Conservation (phyloP, 371 early-diverging fungal genomes). For the Apophysomyces elegans region DNA sequence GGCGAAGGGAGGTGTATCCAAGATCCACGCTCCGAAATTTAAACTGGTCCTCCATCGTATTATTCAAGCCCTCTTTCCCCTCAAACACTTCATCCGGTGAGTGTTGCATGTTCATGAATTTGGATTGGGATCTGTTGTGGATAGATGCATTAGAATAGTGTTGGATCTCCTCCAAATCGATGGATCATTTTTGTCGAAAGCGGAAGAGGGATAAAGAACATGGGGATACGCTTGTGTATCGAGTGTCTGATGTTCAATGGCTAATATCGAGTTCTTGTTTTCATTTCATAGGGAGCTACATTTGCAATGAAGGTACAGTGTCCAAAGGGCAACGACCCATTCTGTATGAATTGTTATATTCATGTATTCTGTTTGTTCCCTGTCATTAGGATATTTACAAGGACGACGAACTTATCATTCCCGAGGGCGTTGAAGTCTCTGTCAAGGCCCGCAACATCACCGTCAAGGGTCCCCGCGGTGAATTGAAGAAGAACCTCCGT, state of each 20-base stretch:
- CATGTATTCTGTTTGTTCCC: slow-evolving; percentile 42
- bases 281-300: background rate
- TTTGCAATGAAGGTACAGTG: slow-evolving; percentile 6
- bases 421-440: slow-evolving; percentile 71
- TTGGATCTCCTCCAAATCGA: background rate
- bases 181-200: background rate
- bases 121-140: background rate
- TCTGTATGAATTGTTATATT: background rate
- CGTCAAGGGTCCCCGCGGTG: slow-evolving; percentile 90
- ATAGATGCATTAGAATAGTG: background rate
- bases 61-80: slow-evolving; percentile 7
- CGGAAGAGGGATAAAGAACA: too few relatives aligned
- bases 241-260: background rate
- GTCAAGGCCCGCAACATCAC: slow-evolving; percentile 78
- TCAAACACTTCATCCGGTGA: slow-evolving; percentile 10
- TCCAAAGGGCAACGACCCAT: background rate
- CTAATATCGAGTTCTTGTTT: background rate
- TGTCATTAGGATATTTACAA: slow-evolving; percentile 73
- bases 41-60: slow-evolving; percentile 6
- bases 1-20: too few relatives aligned
- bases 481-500: slow-evolving; percentile 87
- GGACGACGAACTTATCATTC: slow-evolving; percentile 80
- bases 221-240: too few relatives aligned
- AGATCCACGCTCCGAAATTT: slow-evolving; percentile 5
- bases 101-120: background rate